Percentiles rank a stretch among this genome's conserved stretches.
phyloP scores from a whole-genome alignment of 352 stramenopile genomes.

The Thalassiosira exigua region DNA sequence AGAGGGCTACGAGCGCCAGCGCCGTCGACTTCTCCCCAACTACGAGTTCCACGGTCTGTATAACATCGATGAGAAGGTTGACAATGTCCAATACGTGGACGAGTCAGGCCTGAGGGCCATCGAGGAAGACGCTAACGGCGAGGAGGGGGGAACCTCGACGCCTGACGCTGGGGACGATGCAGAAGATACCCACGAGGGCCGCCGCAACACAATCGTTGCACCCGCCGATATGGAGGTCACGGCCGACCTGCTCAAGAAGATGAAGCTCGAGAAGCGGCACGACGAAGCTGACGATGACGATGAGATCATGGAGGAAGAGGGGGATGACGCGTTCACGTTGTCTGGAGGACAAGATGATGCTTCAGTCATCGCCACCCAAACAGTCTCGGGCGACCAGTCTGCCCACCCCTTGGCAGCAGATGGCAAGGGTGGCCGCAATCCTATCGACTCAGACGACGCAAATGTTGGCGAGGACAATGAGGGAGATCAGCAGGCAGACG shows the following conservation, averaged over 20 bases:
- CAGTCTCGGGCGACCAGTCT: constrained; percentile 44
- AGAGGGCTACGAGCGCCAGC: constrained; percentile 83
- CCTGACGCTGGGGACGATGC: too few species aligned
- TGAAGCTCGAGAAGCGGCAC: constrained; percentile 71
- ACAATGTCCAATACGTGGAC: constrained; percentile 62
- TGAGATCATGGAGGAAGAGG: constrained; percentile 64
- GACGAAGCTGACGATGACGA: constrained; percentile 77
- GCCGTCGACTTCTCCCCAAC: constrained; percentile 80
- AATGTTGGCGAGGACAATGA: constrained; percentile 24
- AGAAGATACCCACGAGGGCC: background rate
- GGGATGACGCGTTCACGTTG: constrained; percentile 42
- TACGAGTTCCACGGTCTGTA: constrained; percentile 87
- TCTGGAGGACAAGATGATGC: constrained; percentile 34
- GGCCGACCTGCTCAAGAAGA: constrained; percentile 81
- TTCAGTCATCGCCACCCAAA: constrained; percentile 37
- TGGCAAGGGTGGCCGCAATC: constrained; percentile 24
- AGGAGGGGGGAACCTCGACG: too few species aligned
- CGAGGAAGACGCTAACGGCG: constrained; percentile 26
- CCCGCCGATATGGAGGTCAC: constrained; percentile 75
- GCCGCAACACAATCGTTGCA: constrained; percentile 17
- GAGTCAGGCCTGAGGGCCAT: constrained; percentile 49
- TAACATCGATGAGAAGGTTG: constrained; percentile 83
- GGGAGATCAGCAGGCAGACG: constrained; percentile 42
- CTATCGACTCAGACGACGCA: constrained; percentile 22
- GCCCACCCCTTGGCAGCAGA: constrained; percentile 26